A percentile compares a stretch with the other conserved stretches of the same genome.
Evolutionary conservation across 2,329 filamentous ascomycete genomes (phyloP).

Genomic region (Pezicula neosporulosa): DNA sequence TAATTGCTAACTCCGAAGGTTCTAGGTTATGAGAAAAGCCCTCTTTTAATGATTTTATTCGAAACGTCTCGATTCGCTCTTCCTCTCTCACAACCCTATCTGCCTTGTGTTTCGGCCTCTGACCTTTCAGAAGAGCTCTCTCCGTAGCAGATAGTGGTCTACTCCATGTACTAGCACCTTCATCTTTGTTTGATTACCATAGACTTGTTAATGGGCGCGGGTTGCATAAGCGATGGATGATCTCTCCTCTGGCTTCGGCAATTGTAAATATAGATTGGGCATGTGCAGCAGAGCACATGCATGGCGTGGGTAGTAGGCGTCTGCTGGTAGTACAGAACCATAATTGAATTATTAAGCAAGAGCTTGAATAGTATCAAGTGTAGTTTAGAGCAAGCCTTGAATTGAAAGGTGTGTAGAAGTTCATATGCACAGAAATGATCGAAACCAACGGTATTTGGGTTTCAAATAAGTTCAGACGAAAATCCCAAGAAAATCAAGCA

Average conservation of each 20-base stretch:
- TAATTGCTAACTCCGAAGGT: constrained; percentile 14
- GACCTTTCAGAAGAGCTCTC: constrained; percentile 1
- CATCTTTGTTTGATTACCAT: constrained; percentile 26
- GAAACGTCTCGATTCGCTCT: constrained; percentile 2
- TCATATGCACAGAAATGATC: too few species aligned
- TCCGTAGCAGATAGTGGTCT: constrained; percentile 10
- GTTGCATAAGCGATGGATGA: constrained; percentile 32
- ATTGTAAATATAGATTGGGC: constrained; percentile 29
- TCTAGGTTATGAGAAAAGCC: constrained; percentile 46
- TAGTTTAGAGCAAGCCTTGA: not conserved
- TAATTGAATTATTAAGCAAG: constrained; percentile 15
- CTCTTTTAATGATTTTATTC: constrained; percentile 35
- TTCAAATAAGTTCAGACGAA: too few species aligned
- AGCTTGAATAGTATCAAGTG: not conserved
- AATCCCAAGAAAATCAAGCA: too few species aligned
- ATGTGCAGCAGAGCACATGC: constrained; percentile 11
- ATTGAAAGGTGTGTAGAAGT: not conserved
- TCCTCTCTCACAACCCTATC: constrained; percentile 1
- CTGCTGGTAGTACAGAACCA: constrained; percentile 13
- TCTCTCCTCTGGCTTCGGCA: constrained; percentile 28
- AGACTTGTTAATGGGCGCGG: constrained; percentile 26
- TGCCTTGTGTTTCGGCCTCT: not conserved
- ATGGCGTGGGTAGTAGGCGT: constrained; percentile 16
- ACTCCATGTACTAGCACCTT: constrained; percentile 25
- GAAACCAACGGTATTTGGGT: too few species aligned